Conservation (phyloP, 768 basidiomycete species). For the Agaricus sinodeliciosus region DNA sequence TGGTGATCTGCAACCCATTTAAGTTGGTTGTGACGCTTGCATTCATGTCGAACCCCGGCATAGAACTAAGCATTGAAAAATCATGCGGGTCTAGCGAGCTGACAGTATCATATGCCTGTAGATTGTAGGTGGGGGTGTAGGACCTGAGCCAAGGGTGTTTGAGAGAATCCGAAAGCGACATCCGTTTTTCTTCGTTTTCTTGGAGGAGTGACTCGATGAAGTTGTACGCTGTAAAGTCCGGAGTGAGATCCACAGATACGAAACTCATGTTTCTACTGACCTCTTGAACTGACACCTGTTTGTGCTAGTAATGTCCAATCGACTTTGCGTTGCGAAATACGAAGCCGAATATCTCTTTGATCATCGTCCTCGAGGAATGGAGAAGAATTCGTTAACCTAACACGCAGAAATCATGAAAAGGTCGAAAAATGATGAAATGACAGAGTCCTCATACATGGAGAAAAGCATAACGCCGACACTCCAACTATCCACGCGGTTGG, state of each 20-base stretch:
- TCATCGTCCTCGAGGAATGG: slow-evolving; percentile 80
- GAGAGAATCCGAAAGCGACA: slow-evolving; percentile 65
- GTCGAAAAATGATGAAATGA: background rate
- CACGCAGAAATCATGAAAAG: slow-evolving; percentile 7
- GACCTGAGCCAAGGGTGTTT: slow-evolving; percentile 69
- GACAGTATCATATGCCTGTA: slow-evolving; percentile 5
- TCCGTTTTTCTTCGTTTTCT: slow-evolving; percentile 54
- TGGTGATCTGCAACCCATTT: slow-evolving; percentile 23
- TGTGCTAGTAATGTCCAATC: slow-evolving; percentile 51
- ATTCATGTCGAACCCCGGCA: slow-evolving; percentile 8
- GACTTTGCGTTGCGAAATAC: slow-evolving; percentile 51
- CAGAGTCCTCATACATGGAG: slow-evolving; percentile 55
- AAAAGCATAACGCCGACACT: slow-evolving; percentile 93
- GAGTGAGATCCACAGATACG: background rate
- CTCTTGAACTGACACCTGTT: slow-evolving; percentile 32
- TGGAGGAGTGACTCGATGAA: slow-evolving; percentile 68
- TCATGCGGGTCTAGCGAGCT: slow-evolving; percentile 9
- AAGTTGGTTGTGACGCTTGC: slow-evolving; percentile 22
- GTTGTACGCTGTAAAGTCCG: slow-evolving; percentile 38
- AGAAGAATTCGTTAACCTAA: slow-evolving; percentile 66
- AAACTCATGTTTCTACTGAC: slow-evolving; percentile 28
- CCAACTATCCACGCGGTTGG: slow-evolving; percentile 91
- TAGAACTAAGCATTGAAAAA: slow-evolving; percentile 10
- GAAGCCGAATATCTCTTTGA: slow-evolving; percentile 50
- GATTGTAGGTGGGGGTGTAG: slow-evolving; percentile 20